phyloP scores from a whole-genome alignment of 345 rosid genomes.

The Turnera subulata region DNA sequence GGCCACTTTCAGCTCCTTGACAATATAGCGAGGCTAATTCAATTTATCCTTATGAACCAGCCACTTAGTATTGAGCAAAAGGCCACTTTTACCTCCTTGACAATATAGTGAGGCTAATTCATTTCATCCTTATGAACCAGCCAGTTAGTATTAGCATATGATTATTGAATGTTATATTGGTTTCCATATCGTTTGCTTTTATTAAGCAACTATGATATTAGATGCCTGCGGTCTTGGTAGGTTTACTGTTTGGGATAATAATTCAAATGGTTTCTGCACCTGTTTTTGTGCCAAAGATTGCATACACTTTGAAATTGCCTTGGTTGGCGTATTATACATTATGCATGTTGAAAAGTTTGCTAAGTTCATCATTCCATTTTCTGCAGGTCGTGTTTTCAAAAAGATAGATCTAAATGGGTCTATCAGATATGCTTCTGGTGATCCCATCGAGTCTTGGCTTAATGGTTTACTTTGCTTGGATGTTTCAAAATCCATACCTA shows the following conservation, averaged over 20 bases:
- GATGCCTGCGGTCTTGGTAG: too few relatives aligned
- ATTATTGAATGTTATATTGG: too few relatives aligned
- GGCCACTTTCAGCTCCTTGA: too few relatives aligned
- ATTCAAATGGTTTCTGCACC: not conserved
- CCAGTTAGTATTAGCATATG: too few relatives aligned
- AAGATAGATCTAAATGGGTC: constrained; percentile 91
- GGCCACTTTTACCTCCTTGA: too few relatives aligned
- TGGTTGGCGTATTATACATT: not conserved
- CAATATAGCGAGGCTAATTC: too few relatives aligned
- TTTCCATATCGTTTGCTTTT: too few relatives aligned
- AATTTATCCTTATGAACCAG: too few relatives aligned
- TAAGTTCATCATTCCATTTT: constrained; percentile 18
- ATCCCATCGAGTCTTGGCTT: constrained; percentile 98
- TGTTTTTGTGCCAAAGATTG: not conserved
- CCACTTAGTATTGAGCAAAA: too few relatives aligned
- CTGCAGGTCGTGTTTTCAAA: constrained; percentile 75
- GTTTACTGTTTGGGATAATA: not conserved
- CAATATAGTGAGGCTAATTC: too few relatives aligned
- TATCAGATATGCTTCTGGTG: constrained; percentile 86
- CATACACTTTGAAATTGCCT: not conserved
- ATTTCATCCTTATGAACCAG: too few relatives aligned
- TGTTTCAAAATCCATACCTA: constrained; percentile 66
- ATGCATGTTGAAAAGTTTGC: not conserved
- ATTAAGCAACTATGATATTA: not conserved
- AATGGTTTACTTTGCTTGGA: constrained; percentile 87